These are phyloP conservation scores for Candida albicans DNA, from an alignment of 1,139 yeast genomes.

Conservation along the genomic window DNA sequence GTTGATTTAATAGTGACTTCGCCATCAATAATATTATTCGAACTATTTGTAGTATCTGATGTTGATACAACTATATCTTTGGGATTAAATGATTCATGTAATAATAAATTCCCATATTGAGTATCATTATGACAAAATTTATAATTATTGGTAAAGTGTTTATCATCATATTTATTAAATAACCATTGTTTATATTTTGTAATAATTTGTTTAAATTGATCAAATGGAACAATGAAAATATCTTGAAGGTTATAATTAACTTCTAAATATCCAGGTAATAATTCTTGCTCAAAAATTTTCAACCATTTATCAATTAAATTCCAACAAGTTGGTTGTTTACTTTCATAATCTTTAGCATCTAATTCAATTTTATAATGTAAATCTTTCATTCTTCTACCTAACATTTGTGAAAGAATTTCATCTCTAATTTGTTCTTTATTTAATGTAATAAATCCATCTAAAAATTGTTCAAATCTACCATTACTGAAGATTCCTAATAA, in stretches of 20 bases:
- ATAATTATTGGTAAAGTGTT: slow-evolving; percentile 45
- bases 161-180: slow-evolving; percentile 48
- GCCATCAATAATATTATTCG: slow-evolving; percentile 10
- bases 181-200: slow-evolving; percentile 63
- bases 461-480: slow-evolving; percentile 89
- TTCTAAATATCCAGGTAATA: slow-evolving; percentile 27
- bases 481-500: slow-evolving; percentile 84
- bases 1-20: slow-evolving; percentile 28
- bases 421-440: slow-evolving; percentile 71
- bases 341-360: slow-evolving; percentile 43
- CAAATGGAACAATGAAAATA: slow-evolving; percentile 51
- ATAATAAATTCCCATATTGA: slow-evolving; percentile 86
- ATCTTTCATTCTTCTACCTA: slow-evolving; percentile 96
- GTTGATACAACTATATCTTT: slow-evolving; percentile 36
- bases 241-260: slow-evolving; percentile 34
- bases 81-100: slow-evolving; percentile 41
- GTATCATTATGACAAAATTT: slow-evolving; percentile 95
- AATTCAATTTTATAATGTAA: slow-evolving; percentile 80
- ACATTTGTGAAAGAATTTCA: slow-evolving; percentile 74
- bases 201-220: slow-evolving; percentile 47
- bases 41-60: slow-evolving; percentile 7
- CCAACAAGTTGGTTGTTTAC: slow-evolving; percentile 62
- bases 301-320: slow-evolving; percentile 72
- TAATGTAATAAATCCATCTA: slow-evolving; percentile 77
- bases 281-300: slow-evolving; percentile 47